Conservation (phyloP, 225 moss, liverwort and hornwort genomes). For the Thuidium tamariscinum region DNA sequence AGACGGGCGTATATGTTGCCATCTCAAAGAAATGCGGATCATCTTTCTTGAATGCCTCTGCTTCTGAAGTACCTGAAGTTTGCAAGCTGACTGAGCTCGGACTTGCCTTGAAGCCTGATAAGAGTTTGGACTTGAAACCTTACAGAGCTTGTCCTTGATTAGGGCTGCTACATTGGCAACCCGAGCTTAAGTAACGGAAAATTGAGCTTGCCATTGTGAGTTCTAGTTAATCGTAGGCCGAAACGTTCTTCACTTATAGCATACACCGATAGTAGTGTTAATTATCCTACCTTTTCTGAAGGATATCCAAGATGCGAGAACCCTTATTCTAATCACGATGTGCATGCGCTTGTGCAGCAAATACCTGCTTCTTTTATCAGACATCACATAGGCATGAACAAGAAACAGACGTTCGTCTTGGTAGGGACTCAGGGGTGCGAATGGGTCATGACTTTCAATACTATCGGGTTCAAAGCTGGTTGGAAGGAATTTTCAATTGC, state of each 20-base stretch:
- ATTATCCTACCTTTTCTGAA: background rate
- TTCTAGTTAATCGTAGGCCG: background rate
- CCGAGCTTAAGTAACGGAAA: background rate
- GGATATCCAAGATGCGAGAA: background rate
- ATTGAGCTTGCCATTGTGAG: background rate
- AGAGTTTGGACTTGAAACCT: background rate
- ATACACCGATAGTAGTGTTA: background rate
- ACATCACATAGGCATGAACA: background rate
- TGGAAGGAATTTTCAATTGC: conserved; percentile 33
- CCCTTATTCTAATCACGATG: background rate
- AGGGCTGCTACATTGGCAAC: background rate
- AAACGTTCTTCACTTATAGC: background rate
- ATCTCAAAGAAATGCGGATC: background rate
- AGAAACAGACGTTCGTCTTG: conserved; percentile 1
- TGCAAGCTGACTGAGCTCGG: background rate
- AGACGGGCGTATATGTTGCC: background rate
- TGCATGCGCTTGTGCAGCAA: conserved; percentile 15
- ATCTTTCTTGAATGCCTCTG: background rate
- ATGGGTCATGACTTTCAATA: conserved; percentile 19
- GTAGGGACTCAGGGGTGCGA: conserved; percentile 12
- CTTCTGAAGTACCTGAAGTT: background rate
- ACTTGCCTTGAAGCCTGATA: background rate
- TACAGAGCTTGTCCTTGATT: background rate
- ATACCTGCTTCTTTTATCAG: conserved; percentile 12
- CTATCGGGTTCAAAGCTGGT: conserved; percentile 8